Conservation (phyloP, 2,329 filamentous ascomycete genomes). For the Hymenoscyphus albidus region DNA sequence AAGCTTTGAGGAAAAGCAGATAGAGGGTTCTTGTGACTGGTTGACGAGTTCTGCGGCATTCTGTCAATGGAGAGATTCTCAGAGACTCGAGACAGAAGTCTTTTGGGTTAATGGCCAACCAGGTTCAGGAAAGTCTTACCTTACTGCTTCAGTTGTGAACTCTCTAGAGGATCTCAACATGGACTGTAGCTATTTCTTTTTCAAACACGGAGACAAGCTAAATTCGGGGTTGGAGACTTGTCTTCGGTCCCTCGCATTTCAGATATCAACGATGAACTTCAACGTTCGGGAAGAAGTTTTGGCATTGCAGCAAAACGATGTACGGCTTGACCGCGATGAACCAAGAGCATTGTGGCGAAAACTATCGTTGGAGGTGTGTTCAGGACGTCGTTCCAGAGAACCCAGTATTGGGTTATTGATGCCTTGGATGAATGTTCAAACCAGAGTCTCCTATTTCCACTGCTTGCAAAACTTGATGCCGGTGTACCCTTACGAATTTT, state of each 20-base stretch:
- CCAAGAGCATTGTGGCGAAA: not conserved
- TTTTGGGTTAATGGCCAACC: slow-evolving; percentile 33
- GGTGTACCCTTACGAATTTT: not conserved
- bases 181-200: slow-evolving; percentile 26
- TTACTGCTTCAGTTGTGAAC: slow-evolving; percentile 13
- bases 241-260: slow-evolving; percentile 31
- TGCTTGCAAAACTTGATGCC: not conserved
- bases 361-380: not conserved
- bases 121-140: slow-evolving; percentile 36
- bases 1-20: slow-evolving; percentile 6
- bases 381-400: not conserved
- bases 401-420: slow-evolving; percentile 4
- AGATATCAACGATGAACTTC: slow-evolving; percentile 24
- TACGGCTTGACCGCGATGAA: not conserved
- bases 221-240: slow-evolving; percentile 26
- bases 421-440: slow-evolving; percentile 5
- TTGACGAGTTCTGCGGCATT: not conserved
- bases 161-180: slow-evolving; percentile 22
- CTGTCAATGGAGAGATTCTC: not conserved
- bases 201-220: slow-evolving; percentile 30
- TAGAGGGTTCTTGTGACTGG: slow-evolving; percentile 3
- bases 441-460: not conserved
- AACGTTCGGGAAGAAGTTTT: slow-evolving; percentile 1
- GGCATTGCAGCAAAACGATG: not conserved
- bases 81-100: slow-evolving; percentile 10